These are phyloP conservation scores for Botrytis cinerea DNA, from an alignment of 2,329 filamentous ascomycete species.

Conservation along the genomic window DNA sequence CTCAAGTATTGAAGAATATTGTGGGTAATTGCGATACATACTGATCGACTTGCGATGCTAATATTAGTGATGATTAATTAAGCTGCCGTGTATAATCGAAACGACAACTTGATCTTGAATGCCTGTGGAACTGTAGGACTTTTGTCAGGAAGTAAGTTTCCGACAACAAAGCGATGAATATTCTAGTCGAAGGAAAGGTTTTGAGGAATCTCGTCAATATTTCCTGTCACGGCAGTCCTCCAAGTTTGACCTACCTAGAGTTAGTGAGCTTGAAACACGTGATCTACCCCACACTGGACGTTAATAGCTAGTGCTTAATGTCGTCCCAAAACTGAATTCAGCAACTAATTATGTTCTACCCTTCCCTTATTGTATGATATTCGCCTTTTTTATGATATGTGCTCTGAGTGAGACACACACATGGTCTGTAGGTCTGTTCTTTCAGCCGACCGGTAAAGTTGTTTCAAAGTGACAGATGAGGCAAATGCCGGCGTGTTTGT, in stretches of 20 bases:
- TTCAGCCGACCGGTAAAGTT: not conserved
- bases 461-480: not conserved
- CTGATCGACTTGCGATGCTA: not conserved
- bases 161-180: not conserved
- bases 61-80: not conserved
- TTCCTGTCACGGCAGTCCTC: not conserved
- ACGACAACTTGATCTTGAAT: not conserved
- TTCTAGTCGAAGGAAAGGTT: not conserved
- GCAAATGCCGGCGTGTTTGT: not conserved
- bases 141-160: not conserved
- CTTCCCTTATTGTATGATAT: not conserved
- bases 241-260: not conserved
- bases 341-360: not conserved
- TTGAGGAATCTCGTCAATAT: not conserved
- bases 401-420: fast-evolving
- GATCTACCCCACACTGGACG: not conserved
- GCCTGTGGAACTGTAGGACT: not conserved
- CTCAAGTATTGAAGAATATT: no score
- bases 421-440: not conserved
- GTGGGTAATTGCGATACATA: not conserved
- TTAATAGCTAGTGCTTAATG: no score
- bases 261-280: not conserved
- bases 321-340: not conserved
- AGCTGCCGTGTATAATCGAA: not conserved
- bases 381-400: not conserved